Evolutionary conservation across 768 basidiomycete species (phyloP).

Genomic region (Macrolepiota dolichaula): DNA sequence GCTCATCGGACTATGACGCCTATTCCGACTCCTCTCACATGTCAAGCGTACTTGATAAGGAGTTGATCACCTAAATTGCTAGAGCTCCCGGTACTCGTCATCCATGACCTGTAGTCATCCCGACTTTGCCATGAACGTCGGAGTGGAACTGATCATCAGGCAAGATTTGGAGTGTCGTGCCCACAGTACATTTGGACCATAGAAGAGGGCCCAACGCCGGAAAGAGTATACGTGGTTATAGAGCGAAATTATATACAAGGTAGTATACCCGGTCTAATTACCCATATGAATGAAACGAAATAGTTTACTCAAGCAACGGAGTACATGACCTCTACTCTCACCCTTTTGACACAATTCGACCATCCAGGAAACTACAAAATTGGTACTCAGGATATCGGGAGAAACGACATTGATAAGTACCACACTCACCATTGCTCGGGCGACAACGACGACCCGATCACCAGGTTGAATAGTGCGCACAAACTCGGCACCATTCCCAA

Average conservation of each 20-base stretch:
- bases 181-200: neutral
- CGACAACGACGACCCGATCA: conserved; percentile 21
- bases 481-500: conserved; percentile 12
- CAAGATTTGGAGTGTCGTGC: neutral
- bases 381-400: too few relatives aligned
- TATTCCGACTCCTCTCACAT: neutral
- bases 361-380: too few relatives aligned
- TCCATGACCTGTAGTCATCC: neutral
- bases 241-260: neutral
- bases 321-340: too few relatives aligned
- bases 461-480: conserved; percentile 12
- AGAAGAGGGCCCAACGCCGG: neutral
- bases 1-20: neutral
- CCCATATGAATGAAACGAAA: neutral
- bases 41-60: neutral
- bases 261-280: neutral
- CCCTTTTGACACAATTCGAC: too few relatives aligned
- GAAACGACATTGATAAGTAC: too few relatives aligned
- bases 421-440: conserved; percentile 23
- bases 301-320: too few relatives aligned
- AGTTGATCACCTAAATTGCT: neutral
- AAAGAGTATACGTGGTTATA: neutral
- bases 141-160: neutral
- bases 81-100: neutral
- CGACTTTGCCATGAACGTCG: neutral